Base-by-base conservation (phyloP, 495 filamentous ascomycete species). In the Annulohypoxylon moriforme region DNA sequence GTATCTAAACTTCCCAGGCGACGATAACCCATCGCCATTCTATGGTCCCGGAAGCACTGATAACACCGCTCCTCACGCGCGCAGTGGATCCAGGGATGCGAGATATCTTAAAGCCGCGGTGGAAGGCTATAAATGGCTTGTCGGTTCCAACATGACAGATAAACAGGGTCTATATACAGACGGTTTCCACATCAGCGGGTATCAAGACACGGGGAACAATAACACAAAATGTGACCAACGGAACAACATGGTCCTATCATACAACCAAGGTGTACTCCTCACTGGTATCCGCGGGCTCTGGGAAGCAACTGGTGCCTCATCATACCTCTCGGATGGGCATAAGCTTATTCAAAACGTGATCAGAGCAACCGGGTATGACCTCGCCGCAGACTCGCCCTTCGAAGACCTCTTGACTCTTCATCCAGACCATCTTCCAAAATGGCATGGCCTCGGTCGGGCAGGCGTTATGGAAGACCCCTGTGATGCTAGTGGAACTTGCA, bases 261-360 rank as follows among this genome's bases (percentile, higher is more conserved):
- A 98, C 81, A 98, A 98, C 81, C 95, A 98, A 79, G 95, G 95
- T 24, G 94, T 98, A 13, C 68, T 98, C n/a, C 89, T 99, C 18
- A 92, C 91, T 27, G 95, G 93, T 10, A 84, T 94, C 59, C 88
- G 92, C 29, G 92, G 92, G 0, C 86, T 99, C 1, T 97, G 90
- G 86, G 85, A 88, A 65, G 85, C 89, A 25, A 97, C 93, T 0
- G 90, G 89, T 13, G 83, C 87, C 0, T 72, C 81, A 10, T 76
- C 75, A 1, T 98, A 94, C 76, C 86, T 99, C 2, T 76, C 82
- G 6, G 95, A 97, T 64, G 96, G 93, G 3, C 93, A 98, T 73
- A 73, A 81, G 16, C 85, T 97, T 5, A 83, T 97, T 16, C 82
- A 84, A 22, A 87, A 88, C 60, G 92, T 93, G 14, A 90, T 96